A percentile compares a stretch with the other conserved stretches of the same genome.
Evolutionary conservation across 2,329 filamentous ascomycete species (phyloP).

Genomic region (Trichoderma sp.): DNA sequence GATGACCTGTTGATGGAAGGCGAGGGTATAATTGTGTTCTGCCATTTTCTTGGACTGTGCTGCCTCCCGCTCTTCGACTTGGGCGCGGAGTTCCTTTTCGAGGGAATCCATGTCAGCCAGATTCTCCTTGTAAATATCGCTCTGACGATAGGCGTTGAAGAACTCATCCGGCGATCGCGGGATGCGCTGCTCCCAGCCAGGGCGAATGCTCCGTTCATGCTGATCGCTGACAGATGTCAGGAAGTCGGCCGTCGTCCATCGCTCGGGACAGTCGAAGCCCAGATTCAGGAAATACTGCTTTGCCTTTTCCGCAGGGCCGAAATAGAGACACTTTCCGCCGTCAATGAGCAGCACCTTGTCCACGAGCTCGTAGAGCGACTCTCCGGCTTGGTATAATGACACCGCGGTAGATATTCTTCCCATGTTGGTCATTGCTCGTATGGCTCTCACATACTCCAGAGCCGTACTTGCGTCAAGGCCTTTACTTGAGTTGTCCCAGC

Average conservation of each 20-base stretch:
- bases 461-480: constrained; percentile 74
- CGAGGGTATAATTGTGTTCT: constrained; percentile 75
- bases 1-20: constrained; percentile 71
- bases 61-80: constrained; percentile 48
- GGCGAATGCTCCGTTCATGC: constrained; percentile 67
- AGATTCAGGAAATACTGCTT: constrained; percentile 70
- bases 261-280: constrained; percentile 70
- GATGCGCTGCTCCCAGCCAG: constrained; percentile 64
- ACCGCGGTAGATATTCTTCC: constrained; percentile 71
- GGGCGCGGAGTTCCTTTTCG: constrained; percentile 61
- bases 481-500: constrained; percentile 74
- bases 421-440: constrained; percentile 68
- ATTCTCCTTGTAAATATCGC: constrained; percentile 61
- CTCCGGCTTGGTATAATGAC: constrained; percentile 71
- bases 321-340: constrained; percentile 71
- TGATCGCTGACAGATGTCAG: constrained; percentile 77
- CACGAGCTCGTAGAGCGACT: constrained; percentile 67
- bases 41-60: constrained; percentile 69
- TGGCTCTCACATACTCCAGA: constrained; percentile 67
- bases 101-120: constrained; percentile 64
- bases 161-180: constrained; percentile 72
- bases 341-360: constrained; percentile 79
- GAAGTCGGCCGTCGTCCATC: constrained; percentile 75
- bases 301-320: constrained; percentile 63
- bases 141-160: constrained; percentile 64